These are phyloP conservation scores for Butyriboletus appendiculatus DNA, from an alignment of 1,284 basidiomycete genomes.

Conservation along the genomic window DNA sequence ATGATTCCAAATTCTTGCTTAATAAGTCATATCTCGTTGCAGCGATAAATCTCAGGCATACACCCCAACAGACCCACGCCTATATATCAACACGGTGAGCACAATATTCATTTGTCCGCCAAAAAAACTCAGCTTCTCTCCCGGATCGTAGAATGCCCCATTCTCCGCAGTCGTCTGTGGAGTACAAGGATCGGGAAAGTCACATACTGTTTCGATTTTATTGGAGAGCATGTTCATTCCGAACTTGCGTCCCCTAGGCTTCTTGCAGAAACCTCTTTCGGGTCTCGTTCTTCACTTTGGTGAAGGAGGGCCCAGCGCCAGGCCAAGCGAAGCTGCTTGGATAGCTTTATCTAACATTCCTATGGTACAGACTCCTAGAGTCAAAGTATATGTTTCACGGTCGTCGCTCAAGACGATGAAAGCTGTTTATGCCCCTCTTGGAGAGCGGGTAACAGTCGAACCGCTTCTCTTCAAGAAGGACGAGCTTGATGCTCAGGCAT, in stretches of 20 bases:
- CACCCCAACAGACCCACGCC: slow-evolving; percentile 42
- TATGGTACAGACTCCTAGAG: slow-evolving; percentile 44
- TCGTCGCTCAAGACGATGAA: slow-evolving; percentile 64
- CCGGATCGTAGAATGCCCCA: slow-evolving; percentile 49
- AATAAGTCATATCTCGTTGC: not conserved
- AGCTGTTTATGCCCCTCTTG: slow-evolving; percentile 53
- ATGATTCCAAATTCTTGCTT: slow-evolving; percentile 1
- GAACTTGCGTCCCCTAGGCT: slow-evolving; percentile 47
- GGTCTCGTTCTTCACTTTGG: slow-evolving; percentile 71
- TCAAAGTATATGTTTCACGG: slow-evolving; percentile 62
- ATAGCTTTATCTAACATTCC: slow-evolving; percentile 44
- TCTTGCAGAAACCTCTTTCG: slow-evolving; percentile 51
- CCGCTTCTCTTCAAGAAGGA: slow-evolving; percentile 59
- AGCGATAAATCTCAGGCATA: slow-evolving; percentile 36
- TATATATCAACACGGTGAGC: slow-evolving; percentile 64
- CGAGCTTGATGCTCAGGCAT: slow-evolving; percentile 66
- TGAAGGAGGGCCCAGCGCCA: slow-evolving; percentile 56
- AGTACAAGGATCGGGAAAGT: slow-evolving; percentile 71
- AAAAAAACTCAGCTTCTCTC: not conserved
- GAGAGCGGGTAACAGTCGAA: slow-evolving; percentile 47
- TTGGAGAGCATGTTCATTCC: slow-evolving; percentile 68
- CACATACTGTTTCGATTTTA: slow-evolving; percentile 64
- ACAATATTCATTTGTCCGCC: not conserved
- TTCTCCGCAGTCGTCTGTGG: slow-evolving; percentile 62
- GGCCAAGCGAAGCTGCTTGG: slow-evolving; percentile 68